Percentiles rank a stretch among this genome's conserved stretches.
Evolutionary conservation across 2,329 filamentous ascomycete genomes (phyloP).

Genomic region (Trichoderma semiorbis): DNA sequence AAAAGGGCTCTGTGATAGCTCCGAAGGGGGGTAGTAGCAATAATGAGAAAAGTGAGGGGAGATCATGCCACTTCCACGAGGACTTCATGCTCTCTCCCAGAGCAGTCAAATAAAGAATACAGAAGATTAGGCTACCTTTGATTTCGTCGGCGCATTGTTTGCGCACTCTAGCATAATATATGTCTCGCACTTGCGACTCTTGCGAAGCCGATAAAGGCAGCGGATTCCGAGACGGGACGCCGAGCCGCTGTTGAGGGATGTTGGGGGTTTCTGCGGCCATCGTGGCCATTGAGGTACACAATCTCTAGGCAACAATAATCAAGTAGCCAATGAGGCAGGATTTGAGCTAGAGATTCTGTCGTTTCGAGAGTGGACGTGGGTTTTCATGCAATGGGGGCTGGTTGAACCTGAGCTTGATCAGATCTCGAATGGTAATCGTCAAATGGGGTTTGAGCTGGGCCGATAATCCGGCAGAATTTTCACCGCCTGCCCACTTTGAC

Average conservation of each 20-base stretch:
- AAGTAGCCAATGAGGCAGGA: background rate
- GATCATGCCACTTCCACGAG: background rate
- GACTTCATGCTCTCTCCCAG: background rate
- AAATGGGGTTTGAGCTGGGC: background rate
- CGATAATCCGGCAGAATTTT: constrained; percentile 13
- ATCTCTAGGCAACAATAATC: background rate
- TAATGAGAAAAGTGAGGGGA: background rate
- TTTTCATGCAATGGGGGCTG: background rate
- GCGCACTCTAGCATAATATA: constrained; percentile 78
- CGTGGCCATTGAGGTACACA: constrained; percentile 22
- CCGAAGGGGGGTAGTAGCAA: background rate
- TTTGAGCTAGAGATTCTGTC: background rate
- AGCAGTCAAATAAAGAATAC: background rate
- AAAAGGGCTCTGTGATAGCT: background rate
- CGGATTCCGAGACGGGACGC: constrained; percentile 67
- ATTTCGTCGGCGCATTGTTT: constrained; percentile 73
- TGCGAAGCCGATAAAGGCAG: constrained; percentile 78
- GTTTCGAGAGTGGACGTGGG: background rate
- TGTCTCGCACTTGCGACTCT: constrained; percentile 75
- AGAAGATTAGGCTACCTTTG: constrained; percentile 51
- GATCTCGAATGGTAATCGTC: constrained; percentile 9
- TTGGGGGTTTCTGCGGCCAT: constrained; percentile 34
- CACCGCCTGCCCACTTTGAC: constrained; percentile 20
- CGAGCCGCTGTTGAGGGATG: constrained; percentile 34
- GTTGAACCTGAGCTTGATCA: background rate